Conservation (phyloP, 345 rosid species). For the Linum trigynum region DNA sequence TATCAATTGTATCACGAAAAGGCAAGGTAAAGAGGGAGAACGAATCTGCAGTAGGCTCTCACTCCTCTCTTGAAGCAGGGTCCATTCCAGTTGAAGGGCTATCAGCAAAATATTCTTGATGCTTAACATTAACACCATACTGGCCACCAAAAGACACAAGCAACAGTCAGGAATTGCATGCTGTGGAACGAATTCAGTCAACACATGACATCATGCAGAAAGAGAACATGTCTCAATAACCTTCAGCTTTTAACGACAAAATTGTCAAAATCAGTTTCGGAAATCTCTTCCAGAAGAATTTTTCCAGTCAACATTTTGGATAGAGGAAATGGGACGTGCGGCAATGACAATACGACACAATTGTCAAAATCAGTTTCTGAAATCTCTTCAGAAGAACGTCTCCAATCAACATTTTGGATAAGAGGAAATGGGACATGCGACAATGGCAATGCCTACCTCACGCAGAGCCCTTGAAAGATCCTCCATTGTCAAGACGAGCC, state of each 20-base stretch:
- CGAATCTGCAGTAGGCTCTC: neutral
- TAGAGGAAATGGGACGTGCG: neutral
- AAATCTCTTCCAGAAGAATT: neutral
- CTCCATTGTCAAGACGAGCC: constrained; percentile 78
- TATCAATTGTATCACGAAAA: too few species aligned
- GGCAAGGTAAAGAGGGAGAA: neutral
- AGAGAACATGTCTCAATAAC: neutral
- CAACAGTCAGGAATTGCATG: neutral
- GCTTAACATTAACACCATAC: constrained; percentile 88
- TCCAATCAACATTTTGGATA: neutral
- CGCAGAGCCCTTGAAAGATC: constrained; percentile 83
- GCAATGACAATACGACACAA: neutral
- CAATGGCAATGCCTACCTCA: constrained; percentile 41
- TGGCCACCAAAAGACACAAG: constrained; percentile 25
- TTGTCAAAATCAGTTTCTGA: neutral
- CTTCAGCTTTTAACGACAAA: neutral
- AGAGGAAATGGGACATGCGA: neutral
- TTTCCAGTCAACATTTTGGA: neutral
- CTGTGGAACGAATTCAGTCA: neutral
- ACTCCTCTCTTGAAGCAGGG: constrained; percentile 55
- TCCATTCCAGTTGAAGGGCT: constrained; percentile 52
- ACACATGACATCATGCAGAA: neutral
- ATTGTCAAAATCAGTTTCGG: neutral
- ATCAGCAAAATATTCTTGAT: constrained; percentile 85
- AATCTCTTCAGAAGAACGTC: neutral